A percentile compares a stretch with the other conserved stretches of the same genome.
Evolutionary conservation across 805 yeast species (phyloP).

Genomic region (Hagleromyces aurorensis): DNA sequence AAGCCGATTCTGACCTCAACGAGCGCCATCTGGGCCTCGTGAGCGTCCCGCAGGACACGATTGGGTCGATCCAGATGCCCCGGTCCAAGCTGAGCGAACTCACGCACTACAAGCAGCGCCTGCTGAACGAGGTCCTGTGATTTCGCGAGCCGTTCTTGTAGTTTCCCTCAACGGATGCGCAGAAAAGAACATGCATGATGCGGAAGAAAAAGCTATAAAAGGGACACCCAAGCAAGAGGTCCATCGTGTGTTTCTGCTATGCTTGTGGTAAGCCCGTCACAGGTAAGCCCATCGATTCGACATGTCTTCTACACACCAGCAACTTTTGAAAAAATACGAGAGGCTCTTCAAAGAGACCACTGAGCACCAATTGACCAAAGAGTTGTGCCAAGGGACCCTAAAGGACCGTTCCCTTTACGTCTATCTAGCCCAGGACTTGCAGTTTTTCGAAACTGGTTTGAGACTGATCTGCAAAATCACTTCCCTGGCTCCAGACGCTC

Average conservation of each 20-base stretch:
- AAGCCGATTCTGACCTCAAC: conserved; percentile 6
- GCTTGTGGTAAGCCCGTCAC: no score
- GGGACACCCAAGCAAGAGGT: no score
- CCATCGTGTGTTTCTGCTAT: no score
- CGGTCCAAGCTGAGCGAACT: conserved; percentile 22
- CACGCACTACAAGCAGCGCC: conserved; percentile 7
- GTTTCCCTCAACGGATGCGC: conserved; percentile 3
- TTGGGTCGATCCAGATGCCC: conserved; percentile 20
- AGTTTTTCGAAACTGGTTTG: conserved; percentile 38
- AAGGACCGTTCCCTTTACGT: conserved; percentile 36
- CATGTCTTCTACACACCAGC: conserved; percentile 17
- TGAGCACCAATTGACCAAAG: conserved; percentile 36
- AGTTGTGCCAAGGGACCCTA: conserved; percentile 40
- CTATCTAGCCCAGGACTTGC: conserved; percentile 43
- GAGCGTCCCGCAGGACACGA: conserved; percentile 41
- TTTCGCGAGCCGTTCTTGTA: not conserved
- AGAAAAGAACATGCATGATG: not conserved
- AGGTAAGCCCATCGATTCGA: no score
- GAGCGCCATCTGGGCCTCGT: conserved; percentile 43
- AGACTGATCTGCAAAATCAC: conserved; percentile 39
- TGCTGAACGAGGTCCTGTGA: conserved; percentile 8
- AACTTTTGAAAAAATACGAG: conserved; percentile 20
- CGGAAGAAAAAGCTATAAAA: not conserved
- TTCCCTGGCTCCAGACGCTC: conserved; percentile 35
- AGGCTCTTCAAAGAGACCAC: conserved; percentile 28